A percentile compares a stretch with the other conserved stretches of the same genome.
phyloP scores from a whole-genome alignment of 306 rosid species.

The Begonia peltatifolia region DNA sequence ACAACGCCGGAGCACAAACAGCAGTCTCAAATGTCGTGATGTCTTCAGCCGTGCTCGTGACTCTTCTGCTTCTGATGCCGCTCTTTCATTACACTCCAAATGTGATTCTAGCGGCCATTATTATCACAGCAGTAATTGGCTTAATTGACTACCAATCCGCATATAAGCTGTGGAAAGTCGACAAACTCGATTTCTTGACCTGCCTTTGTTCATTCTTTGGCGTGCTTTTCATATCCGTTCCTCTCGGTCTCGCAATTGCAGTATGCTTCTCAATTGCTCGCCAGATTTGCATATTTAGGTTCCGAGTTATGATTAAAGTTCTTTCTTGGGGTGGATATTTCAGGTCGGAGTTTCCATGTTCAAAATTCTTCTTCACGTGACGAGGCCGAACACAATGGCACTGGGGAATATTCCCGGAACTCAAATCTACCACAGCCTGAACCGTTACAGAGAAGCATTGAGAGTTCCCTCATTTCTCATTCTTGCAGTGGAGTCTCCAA shows the following conservation, averaged over 20 bases:
- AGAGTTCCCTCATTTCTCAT: slow-evolving; percentile 77
- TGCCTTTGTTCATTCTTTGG: slow-evolving; percentile 84
- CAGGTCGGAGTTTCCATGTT: slow-evolving; percentile 92
- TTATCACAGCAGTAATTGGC: slow-evolving; percentile 86
- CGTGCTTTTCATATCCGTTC: slow-evolving; percentile 89
- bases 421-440: slow-evolving; percentile 55
- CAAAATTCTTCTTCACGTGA: slow-evolving; percentile 84
- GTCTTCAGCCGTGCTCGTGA: slow-evolving; percentile 90
- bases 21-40: slow-evolving; percentile 69
- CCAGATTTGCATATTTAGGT: too few relatives aligned
- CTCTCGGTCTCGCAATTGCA: slow-evolving; percentile 84
- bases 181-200: slow-evolving; percentile 86
- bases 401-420: slow-evolving; percentile 87
- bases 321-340: background rate
- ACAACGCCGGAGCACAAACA: slow-evolving; percentile 83
- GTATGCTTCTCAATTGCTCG: slow-evolving; percentile 24
- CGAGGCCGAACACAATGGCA: slow-evolving; percentile 74
- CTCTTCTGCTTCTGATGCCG: slow-evolving; percentile 91
- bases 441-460: slow-evolving; percentile 61
- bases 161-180: slow-evolving; percentile 67
- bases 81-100: slow-evolving; percentile 84
- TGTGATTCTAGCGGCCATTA: slow-evolving; percentile 75
- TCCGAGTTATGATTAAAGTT: too few relatives aligned
- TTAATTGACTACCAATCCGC: slow-evolving; percentile 72
- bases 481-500: slow-evolving; percentile 84